Base-by-base conservation (phyloP, 805 yeast species). In the Maudiozyma pseudohumilis region DNA sequence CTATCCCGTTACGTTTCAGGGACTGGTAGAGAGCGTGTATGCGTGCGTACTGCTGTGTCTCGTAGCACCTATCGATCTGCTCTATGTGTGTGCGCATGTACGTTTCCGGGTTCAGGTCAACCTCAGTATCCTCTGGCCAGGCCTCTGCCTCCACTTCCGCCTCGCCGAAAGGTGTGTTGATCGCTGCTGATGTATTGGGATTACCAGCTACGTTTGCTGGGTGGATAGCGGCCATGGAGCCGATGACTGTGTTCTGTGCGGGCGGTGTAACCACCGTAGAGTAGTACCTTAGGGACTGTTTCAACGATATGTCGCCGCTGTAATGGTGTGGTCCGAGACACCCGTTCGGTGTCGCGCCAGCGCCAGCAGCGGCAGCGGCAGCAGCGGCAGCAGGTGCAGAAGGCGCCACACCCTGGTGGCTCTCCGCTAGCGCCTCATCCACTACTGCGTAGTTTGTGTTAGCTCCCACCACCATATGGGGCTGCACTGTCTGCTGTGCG, bases 1-100 rank as follows among this genome's bases (percentile, higher is more conserved):
- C 49, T 4, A 68, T 46, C 6, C 56, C 57, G 40, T 66, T 66
- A 47, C 71, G 54, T 45, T 61, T 63, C 35, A 66, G 42, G 1
- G 70, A 55, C 48, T 62, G 61, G 37, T 65, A 66, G 5, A 63
- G 40, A 0, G 70, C 54, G 38, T 65, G 60, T 25, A 65, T 59
- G 38, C 50, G 56, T 40, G 65, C 57, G 36, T 46, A 57, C 28
- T 65, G 56, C 11, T 55, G 49, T 1, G 38, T 15, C 6, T 45
- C 41, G 35, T 45, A 53, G 13, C 61, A 56, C 6, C 29, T 35
- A 12, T 48, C 40, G 20, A 66, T 65, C 42, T 63, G 56, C 2
- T 42, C 34, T 4, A 51, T 45, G 29, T 60, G 64, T 13, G 59
- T 55, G 0, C 47, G 34, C 10, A 60, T 39, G 37, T 59, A 65